Evolutionary conservation across 75 land plant species (phyloP).

Genomic region (Cunninghamia lanceolata): DNA sequence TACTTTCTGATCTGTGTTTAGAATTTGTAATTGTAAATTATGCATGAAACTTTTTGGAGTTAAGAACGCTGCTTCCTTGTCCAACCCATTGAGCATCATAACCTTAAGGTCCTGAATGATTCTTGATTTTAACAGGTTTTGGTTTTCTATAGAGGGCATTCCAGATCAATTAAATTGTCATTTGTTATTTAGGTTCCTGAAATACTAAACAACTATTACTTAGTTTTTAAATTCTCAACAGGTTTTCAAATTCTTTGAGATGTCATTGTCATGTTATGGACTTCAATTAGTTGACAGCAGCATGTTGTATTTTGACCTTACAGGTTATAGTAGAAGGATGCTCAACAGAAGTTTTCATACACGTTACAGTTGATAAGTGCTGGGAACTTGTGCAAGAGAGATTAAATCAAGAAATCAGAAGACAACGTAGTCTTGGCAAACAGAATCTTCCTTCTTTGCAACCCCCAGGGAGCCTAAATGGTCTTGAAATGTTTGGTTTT

Average conservation of each 20-base stretch:
- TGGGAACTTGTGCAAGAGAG: conserved; percentile 96
- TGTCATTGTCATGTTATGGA: background rate
- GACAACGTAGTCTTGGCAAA: conserved; percentile 52
- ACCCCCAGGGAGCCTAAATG: conserved; percentile 76
- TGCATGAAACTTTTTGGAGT: background rate
- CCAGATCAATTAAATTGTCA: background rate
- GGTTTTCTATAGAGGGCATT: background rate
- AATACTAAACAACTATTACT: background rate
- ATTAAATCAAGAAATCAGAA: conserved; percentile 70
- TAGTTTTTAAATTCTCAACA: background rate
- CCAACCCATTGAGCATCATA: background rate
- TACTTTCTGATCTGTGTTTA: background rate
- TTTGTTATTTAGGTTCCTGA: background rate
- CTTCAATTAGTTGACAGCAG: background rate
- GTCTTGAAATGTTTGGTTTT: conserved; percentile 91
- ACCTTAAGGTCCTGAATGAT: background rate
- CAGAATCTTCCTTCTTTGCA: conserved; percentile 65
- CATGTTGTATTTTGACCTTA: conserved; percentile 5
- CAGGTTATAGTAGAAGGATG: conserved; percentile 67
- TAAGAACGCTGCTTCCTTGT: background rate
- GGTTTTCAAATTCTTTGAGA: background rate
- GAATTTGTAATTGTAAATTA: background rate
- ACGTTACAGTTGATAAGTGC: conserved; percentile 63
- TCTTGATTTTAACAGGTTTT: background rate
- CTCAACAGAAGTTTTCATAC: conserved; percentile 72